Conservation (phyloP, 345 rosid species). For the Litchi chinensis region DNA sequence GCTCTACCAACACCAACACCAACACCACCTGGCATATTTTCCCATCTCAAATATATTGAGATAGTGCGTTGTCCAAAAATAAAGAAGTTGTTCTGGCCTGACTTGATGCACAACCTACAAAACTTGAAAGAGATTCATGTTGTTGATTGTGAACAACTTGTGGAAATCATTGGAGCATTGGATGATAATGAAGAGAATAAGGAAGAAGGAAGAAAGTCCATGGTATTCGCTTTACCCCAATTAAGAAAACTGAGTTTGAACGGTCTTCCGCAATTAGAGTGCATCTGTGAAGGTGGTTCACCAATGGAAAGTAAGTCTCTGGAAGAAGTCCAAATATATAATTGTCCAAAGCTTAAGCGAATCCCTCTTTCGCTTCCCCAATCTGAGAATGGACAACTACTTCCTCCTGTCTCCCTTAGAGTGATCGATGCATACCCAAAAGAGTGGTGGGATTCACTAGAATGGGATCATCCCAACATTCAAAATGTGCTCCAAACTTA, state of each 20-base stretch:
- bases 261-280: slow-evolving; percentile 8
- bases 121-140: slow-evolving; percentile 21
- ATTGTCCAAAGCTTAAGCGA: slow-evolving; percentile 22
- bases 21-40: slow-evolving; percentile 1
- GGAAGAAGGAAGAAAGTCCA: background rate
- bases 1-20: too few relatives aligned
- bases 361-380: slow-evolving; percentile 12
- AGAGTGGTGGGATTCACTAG: slow-evolving; percentile 22
- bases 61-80: background rate
- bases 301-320: background rate
- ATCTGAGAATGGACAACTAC: too few relatives aligned
- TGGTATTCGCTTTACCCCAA: too few relatives aligned
- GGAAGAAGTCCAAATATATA: background rate
- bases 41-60: background rate
- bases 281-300: slow-evolving; percentile 10
- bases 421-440: background rate
- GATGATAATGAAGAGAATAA: background rate
- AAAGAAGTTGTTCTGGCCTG: slow-evolving; percentile 15
- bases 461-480: slow-evolving; percentile 28
- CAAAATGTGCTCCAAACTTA: slow-evolving; percentile 3
- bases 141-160: background rate
- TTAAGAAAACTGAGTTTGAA: background rate
- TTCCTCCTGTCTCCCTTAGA: slow-evolving; percentile 16
- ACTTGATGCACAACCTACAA: slow-evolving; percentile 6
- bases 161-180: slow-evolving; percentile 30